Conservation (phyloP, 129 eudicot species). For the Lactuca saligna region DNA sequence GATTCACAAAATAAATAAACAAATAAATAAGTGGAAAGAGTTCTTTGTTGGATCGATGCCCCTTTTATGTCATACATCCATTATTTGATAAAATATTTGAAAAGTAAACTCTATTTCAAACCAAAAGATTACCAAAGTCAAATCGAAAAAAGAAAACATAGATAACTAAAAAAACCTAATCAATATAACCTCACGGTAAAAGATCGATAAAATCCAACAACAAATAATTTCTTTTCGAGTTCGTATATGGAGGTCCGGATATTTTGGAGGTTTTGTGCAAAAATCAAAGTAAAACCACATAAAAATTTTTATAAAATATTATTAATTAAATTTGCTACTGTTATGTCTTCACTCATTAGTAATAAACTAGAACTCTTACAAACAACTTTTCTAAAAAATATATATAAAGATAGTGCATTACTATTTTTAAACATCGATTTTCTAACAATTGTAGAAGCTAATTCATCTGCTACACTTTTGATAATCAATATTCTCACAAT, state of each 20-base stretch:
- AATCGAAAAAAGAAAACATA: constrained; percentile 9
- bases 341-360: too few species aligned
- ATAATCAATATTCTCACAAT: too few species aligned
- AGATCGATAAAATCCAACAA: background rate
- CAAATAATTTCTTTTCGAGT: background rate
- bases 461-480: too few species aligned
- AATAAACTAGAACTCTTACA: too few species aligned
- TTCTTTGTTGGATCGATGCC: constrained; percentile 43
- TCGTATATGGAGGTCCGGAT: background rate
- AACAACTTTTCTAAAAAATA: too few species aligned
- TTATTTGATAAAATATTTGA: constrained; percentile 36
- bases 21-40: constrained; percentile 26
- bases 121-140: constrained; percentile 34
- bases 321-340: too few species aligned
- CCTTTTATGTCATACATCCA: constrained; percentile 52
- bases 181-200: background rate
- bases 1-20: constrained; percentile 21
- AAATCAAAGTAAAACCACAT: background rate
- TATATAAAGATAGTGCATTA: too few species aligned
- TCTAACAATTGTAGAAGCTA: too few species aligned
- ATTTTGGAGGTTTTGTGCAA: too few species aligned
- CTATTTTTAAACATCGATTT: too few species aligned
- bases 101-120: constrained; percentile 35
- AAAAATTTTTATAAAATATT: background rate
- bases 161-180: background rate